A percentile compares a stretch with the other conserved stretches of the same genome.
Conservation (phyloP, 2,329 filamentous ascomycete genomes). For the Didymella lethalis region DNA sequence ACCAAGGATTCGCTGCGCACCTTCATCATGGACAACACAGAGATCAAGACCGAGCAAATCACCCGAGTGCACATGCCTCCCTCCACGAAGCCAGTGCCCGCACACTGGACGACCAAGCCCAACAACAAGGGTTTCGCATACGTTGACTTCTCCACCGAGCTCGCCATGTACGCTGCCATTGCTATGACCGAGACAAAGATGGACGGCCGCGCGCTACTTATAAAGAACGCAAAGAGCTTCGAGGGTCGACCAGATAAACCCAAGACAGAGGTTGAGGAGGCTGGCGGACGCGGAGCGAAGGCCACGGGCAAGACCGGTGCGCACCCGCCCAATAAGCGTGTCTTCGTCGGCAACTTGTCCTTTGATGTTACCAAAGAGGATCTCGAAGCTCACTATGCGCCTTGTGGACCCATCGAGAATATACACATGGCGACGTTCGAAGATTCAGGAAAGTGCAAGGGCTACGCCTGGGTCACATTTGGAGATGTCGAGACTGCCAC, state of each 20-base stretch:
- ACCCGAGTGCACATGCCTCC: constrained; percentile 84
- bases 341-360: constrained; percentile 76
- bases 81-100: constrained; percentile 49
- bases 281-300: constrained; percentile 41
- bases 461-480: constrained; percentile 95
- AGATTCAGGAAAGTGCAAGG: constrained; percentile 97
- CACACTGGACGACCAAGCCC: constrained; percentile 58
- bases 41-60: constrained; percentile 70
- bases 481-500: constrained; percentile 77
- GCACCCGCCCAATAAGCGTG: constrained; percentile 75
- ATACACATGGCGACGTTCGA: constrained; percentile 94
- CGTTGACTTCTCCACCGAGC: constrained; percentile 79
- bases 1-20: constrained; percentile 76
- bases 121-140: constrained; percentile 96
- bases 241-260: constrained; percentile 84
- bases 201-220: constrained; percentile 79
- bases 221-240: constrained; percentile 91
- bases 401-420: constrained; percentile 83
- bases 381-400: constrained; percentile 79
- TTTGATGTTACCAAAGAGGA: constrained; percentile 73
- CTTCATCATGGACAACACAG: constrained; percentile 77
- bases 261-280: constrained; percentile 45
- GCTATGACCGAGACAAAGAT: constrained; percentile 85
- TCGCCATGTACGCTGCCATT: constrained; percentile 78
- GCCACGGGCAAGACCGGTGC: constrained; percentile 30